Conservation (phyloP, 352 stramenopile species). For the Phytophthora sojae region DNA sequence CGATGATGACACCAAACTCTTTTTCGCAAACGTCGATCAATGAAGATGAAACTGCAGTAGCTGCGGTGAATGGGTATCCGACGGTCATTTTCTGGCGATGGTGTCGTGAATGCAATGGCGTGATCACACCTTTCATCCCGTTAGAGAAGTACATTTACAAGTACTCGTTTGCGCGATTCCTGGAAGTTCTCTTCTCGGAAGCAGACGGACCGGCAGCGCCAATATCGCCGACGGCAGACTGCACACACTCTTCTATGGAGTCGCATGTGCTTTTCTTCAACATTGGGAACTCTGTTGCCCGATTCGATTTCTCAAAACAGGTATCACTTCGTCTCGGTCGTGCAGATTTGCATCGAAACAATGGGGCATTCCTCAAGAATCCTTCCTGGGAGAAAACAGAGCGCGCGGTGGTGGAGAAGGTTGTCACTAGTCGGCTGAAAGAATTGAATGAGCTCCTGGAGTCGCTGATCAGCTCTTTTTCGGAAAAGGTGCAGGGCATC, state of each 20-base stretch:
- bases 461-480: slow-evolving; percentile 61
- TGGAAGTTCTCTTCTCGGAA: slow-evolving; percentile 97
- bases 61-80: slow-evolving; percentile 44
- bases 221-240: slow-evolving; percentile 26
- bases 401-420: slow-evolving; percentile 37
- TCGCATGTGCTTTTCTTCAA: slow-evolving; percentile 87
- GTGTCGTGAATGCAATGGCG: slow-evolving; percentile 93
- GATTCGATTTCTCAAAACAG: slow-evolving; percentile 66
- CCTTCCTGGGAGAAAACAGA: slow-evolving; percentile 28
- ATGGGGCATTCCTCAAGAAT: slow-evolving; percentile 11
- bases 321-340: slow-evolving; percentile 49
- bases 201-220: slow-evolving; percentile 26
- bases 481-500: slow-evolving; percentile 67
- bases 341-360: slow-evolving; percentile 21
- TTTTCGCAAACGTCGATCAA: slow-evolving; percentile 30
- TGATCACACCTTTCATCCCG: slow-evolving; percentile 92
- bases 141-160: slow-evolving; percentile 95
- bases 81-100: slow-evolving; percentile 97
- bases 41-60: slow-evolving; percentile 32
- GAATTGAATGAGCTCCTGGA: slow-evolving; percentile 50
- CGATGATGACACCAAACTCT: slow-evolving; percentile 49
- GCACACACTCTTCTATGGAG: slow-evolving; percentile 58
- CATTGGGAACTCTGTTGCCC: slow-evolving; percentile 73
- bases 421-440: slow-evolving; percentile 37
- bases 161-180: slow-evolving; percentile 97